phyloP scores from a whole-genome alignment of 768 basidiomycete genomes.

The Floccularia luteovirens region DNA sequence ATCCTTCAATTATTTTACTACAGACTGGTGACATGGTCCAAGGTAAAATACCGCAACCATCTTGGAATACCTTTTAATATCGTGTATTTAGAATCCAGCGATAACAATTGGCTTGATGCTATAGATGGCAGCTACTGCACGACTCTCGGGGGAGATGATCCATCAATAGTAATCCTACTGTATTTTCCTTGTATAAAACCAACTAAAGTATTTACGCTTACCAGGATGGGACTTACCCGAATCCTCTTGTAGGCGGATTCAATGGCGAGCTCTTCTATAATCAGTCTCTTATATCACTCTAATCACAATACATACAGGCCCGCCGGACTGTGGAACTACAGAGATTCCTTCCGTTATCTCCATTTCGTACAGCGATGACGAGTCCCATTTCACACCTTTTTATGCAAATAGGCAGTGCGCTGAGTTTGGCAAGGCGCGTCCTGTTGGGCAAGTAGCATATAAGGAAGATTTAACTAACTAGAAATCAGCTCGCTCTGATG shows the following conservation, averaged over 20 bases:
- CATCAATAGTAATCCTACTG: no score
- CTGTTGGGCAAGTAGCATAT: no score
- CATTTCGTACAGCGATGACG: background rate
- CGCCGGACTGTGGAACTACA: background rate
- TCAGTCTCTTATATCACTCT: no score
- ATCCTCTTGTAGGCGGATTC: background rate
- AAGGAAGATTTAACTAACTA: no score
- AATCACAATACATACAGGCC: no score
- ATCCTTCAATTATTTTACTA: conserved; percentile 30
- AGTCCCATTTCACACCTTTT: background rate
- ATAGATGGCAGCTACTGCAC: conserved; percentile 36
- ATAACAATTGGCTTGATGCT: conserved; percentile 40
- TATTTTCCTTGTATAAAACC: no score
- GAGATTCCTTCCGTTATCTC: background rate
- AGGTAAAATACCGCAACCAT: conserved; percentile 15
- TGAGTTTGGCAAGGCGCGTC: background rate
- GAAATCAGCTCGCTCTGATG: background rate
- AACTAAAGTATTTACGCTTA: no score
- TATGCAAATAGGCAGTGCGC: background rate
- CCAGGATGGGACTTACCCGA: no score
- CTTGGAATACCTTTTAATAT: background rate
- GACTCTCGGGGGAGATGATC: conserved; percentile 37
- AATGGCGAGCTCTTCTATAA: background rate
- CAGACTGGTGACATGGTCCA: conserved; percentile 34
- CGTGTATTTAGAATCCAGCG: conserved; percentile 25